Conservation (phyloP, 768 basidiomycete species). For the Tricholoma saponaceum region DNA sequence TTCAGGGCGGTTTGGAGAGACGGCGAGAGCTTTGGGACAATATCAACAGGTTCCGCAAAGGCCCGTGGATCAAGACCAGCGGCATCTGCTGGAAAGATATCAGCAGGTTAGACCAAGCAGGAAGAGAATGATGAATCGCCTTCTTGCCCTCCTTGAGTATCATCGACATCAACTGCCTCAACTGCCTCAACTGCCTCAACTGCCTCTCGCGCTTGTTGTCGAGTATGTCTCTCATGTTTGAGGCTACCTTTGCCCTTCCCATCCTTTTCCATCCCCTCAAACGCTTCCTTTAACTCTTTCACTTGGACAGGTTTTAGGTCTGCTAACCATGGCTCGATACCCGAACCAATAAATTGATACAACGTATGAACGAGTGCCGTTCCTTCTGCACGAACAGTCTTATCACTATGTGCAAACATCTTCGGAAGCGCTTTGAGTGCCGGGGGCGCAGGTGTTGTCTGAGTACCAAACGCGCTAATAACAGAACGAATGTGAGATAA, state of each 20-base stretch:
- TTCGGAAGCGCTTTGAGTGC: slow-evolving; percentile 87
- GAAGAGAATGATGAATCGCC: slow-evolving; percentile 31
- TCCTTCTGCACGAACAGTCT: slow-evolving; percentile 93
- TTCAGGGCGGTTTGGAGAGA: slow-evolving; percentile 70
- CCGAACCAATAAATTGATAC: slow-evolving; percentile 83
- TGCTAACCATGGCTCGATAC: slow-evolving; percentile 77
- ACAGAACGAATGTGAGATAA: slow-evolving; percentile 2
- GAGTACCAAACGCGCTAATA: slow-evolving; percentile 72
- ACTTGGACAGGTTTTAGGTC: slow-evolving; percentile 97
- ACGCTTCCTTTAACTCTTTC: slow-evolving; percentile 90
- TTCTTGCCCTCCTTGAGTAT: slow-evolving; percentile 34
- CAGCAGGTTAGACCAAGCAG: slow-evolving; percentile 6
- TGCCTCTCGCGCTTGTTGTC: slow-evolving; percentile 69
- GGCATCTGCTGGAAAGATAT: slow-evolving; percentile 31
- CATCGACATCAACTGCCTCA: slow-evolving; percentile 33
- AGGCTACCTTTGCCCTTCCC: slow-evolving; percentile 80
- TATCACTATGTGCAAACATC: slow-evolving; percentile 93
- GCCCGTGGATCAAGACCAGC: slow-evolving; percentile 71
- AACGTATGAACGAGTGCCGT: slow-evolving; percentile 66
- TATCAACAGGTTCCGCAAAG: slow-evolving; percentile 78
- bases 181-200: slow-evolving; percentile 42
- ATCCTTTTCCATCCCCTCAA: slow-evolving; percentile 79
- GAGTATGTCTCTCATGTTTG: slow-evolving; percentile 77
- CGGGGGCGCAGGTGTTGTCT: slow-evolving; percentile 67
- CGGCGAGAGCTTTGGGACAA: slow-evolving; percentile 69